These are phyloP conservation scores for Talaromyces sp. DNA, from an alignment of 2,329 filamentous ascomycete genomes.

Conservation along the genomic window DNA sequence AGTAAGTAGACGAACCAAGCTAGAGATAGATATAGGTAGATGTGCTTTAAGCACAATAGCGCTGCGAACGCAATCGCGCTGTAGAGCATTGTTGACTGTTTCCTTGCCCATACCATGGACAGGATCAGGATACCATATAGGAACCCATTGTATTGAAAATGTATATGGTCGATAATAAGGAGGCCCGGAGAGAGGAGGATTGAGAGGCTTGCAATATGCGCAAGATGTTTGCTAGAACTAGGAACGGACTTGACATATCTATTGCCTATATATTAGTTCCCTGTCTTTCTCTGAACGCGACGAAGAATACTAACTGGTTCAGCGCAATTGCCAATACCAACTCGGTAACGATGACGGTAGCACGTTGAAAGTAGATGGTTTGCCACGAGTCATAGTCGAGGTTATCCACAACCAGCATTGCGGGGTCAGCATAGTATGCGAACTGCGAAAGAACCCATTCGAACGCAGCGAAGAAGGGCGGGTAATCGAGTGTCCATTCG, in stretches of 20 bases:
- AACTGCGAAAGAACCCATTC: slow-evolving; percentile 86
- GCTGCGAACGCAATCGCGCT: slow-evolving; percentile 81
- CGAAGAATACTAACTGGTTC: slow-evolving; percentile 53
- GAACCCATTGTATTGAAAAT: slow-evolving; percentile 98
- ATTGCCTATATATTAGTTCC: slow-evolving; percentile 17
- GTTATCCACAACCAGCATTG: slow-evolving; percentile 75
- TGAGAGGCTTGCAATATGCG: slow-evolving; percentile 81
- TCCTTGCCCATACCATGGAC: slow-evolving; percentile 76
- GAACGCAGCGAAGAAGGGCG: slow-evolving; percentile 95
- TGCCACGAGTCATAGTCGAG: slow-evolving; percentile 86
- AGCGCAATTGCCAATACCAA: slow-evolving; percentile 78
- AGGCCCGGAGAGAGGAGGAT: slow-evolving; percentile 87
- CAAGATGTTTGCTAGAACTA: slow-evolving; percentile 61
- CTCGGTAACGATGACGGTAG: slow-evolving; percentile 82
- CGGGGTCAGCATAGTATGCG: slow-evolving; percentile 69
- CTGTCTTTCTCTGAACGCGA: background rate
- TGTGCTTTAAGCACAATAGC: slow-evolving; percentile 92
- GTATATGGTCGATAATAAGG: slow-evolving; percentile 95
- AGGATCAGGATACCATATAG: slow-evolving; percentile 86
- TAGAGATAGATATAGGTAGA: slow-evolving; percentile 92
- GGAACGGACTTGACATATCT: slow-evolving; percentile 73
- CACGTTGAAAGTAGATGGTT: slow-evolving; percentile 86
- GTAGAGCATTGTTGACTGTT: slow-evolving; percentile 65
- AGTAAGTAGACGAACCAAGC: slow-evolving; percentile 93
- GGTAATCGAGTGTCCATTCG: slow-evolving; percentile 99